Percentiles rank a stretch among this genome's conserved stretches.
Conservation (phyloP, 2,329 filamentous ascomycete genomes). For the Truncatella angustata region DNA sequence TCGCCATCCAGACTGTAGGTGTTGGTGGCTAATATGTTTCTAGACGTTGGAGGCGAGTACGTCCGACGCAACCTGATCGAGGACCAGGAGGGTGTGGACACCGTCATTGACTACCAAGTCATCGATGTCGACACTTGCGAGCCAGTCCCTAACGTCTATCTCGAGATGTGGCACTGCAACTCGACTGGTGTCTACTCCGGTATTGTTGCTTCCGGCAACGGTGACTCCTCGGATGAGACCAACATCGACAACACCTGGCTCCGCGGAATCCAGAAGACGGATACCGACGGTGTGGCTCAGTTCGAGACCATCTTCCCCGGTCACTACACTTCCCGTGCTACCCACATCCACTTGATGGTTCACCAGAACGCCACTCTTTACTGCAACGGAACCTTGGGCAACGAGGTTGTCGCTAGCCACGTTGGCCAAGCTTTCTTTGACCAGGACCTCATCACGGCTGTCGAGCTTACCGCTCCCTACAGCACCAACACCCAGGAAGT, state of each 20-base stretch:
- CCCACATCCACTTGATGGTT: conserved; percentile 48
- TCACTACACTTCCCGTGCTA: conserved; percentile 43
- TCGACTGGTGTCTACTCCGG: conserved; percentile 48
- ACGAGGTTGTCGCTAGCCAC: conserved; percentile 49
- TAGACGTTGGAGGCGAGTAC: conserved; percentile 48
- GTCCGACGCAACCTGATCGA: conserved; percentile 48
- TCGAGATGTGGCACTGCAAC: conserved; percentile 51
- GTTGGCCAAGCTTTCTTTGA: conserved; percentile 67
- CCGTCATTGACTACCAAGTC: conserved; percentile 51
- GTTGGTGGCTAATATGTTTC: background rate
- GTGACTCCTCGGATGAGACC: conserved; percentile 37
- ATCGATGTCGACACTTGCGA: conserved; percentile 54
- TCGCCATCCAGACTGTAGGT: background rate
- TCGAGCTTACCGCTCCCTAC: conserved; percentile 3
- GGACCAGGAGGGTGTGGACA: conserved; percentile 43
- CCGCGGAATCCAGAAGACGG: conserved; percentile 39
- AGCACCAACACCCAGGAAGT: conserved; percentile 5
- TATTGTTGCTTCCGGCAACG: conserved; percentile 34
- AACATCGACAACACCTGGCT: conserved; percentile 39
- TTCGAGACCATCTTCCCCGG: conserved; percentile 43
- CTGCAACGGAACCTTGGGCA: conserved; percentile 46
- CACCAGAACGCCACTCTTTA: conserved; percentile 37
- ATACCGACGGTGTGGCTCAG: conserved; percentile 38
- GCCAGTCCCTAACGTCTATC: conserved; percentile 42
- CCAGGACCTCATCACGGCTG: conserved; percentile 48